phyloP scores from a whole-genome alignment of 192 early-diverging fungal species.

The Linnemannia elongata region DNA sequence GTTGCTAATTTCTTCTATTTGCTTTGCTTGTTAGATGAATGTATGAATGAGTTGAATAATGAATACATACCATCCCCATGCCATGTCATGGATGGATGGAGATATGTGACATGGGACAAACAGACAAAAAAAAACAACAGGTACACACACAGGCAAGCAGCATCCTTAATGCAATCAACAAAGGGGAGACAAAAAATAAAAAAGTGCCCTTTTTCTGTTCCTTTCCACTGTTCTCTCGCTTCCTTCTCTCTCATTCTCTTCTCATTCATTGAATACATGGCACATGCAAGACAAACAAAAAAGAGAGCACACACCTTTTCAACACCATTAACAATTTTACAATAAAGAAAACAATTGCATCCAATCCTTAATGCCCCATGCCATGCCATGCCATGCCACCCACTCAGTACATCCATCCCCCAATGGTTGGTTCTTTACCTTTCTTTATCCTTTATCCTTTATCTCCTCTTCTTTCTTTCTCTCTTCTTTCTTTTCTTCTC shows the following conservation, averaged over 20 bases:
- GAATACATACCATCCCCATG: background rate
- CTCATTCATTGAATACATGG: background rate
- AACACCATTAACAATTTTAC: background rate
- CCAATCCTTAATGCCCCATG: background rate
- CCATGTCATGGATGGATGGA: background rate
- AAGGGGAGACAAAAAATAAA: background rate
- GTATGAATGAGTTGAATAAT: background rate
- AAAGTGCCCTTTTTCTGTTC: background rate
- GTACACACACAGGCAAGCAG: background rate
- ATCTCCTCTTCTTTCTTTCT: background rate
- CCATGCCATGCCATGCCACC: background rate
- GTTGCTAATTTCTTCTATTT: background rate
- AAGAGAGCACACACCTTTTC: background rate
- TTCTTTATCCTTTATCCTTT: background rate
- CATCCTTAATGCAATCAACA: slow-evolving; percentile 5
- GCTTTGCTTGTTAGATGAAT: background rate
- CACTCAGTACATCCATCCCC: background rate
- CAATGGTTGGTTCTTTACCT: background rate
- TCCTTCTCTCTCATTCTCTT: background rate
- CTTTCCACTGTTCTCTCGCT: too few species aligned
- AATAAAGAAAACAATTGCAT: background rate
- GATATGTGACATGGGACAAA: background rate
- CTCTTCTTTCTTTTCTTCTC: background rate
- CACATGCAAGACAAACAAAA: slow-evolving; percentile 7
- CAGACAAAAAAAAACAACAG: background rate